phyloP scores from a whole-genome alignment of 306 rosid genomes.

The Abrus pulchellus region DNA sequence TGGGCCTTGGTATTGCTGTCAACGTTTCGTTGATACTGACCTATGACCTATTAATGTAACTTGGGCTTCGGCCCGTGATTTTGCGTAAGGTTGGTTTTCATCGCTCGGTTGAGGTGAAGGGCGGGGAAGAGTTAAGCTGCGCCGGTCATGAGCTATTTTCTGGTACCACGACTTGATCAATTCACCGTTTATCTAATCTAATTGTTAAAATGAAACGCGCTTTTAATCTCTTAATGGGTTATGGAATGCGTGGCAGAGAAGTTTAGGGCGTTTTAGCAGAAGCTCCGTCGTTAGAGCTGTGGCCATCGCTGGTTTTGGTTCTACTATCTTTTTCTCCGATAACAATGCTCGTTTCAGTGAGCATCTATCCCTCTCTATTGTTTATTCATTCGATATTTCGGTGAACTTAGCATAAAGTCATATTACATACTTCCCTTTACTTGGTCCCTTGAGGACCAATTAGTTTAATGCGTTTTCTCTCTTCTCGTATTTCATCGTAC shows the following conservation, averaged over 20 bases:
- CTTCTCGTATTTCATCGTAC: neutral
- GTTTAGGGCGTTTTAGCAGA: slow-evolving; percentile 40
- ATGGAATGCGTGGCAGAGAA: slow-evolving; percentile 53
- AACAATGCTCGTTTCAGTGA: slow-evolving; percentile 48
- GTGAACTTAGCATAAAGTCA: neutral
- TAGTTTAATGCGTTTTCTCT: neutral
- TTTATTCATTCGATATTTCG: neutral
- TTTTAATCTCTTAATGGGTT: neutral
- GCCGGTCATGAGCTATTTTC: slow-evolving; percentile 51
- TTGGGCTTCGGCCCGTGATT: neutral
- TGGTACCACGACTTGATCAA: slow-evolving; percentile 33
- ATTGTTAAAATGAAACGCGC: neutral
- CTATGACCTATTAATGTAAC: no score
- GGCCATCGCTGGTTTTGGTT: slow-evolving; percentile 63
- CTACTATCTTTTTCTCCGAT: slow-evolving; percentile 44
- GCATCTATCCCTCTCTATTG: neutral
- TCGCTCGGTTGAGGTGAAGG: neutral
- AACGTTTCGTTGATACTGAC: no score
- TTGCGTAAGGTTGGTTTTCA: neutral
- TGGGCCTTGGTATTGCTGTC: neutral
- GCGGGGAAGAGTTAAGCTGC: neutral
- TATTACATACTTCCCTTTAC: neutral
- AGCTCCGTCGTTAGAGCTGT: slow-evolving; percentile 48
- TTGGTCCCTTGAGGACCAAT: neutral
- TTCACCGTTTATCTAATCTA: neutral